Evolutionary conservation across 2,329 filamentous ascomycete genomes (phyloP).

Genomic region (Myotisia sp.): DNA sequence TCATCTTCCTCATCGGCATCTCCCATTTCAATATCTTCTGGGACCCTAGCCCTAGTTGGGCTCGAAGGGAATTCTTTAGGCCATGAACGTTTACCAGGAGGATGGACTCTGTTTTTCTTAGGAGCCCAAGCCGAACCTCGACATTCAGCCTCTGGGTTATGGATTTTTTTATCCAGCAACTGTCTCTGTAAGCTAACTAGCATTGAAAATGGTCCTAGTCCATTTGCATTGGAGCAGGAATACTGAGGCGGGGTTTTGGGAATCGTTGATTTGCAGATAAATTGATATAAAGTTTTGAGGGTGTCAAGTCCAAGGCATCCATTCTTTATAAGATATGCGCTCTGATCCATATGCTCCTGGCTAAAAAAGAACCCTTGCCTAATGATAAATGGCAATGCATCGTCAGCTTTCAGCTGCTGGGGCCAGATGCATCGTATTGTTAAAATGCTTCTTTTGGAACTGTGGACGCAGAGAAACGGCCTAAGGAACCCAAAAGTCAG

Average conservation of each 20-base stretch:
- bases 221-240: slow-evolving; percentile 5
- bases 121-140: slow-evolving; percentile 3
- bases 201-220: slow-evolving; percentile 8
- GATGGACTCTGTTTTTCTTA: slow-evolving; percentile 4
- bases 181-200: slow-evolving; percentile 7
- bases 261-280: slow-evolving; percentile 9
- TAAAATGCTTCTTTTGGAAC: slow-evolving; percentile 12
- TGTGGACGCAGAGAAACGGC: slow-evolving; percentile 10
- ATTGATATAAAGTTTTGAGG: slow-evolving; percentile 7
- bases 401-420: slow-evolving; percentile 3
- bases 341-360: slow-evolving; percentile 8
- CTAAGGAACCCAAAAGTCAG: too few relatives aligned
- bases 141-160: neutral
- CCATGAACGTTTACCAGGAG: too few relatives aligned
- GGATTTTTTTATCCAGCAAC: slow-evolving; percentile 1
- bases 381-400: slow-evolving; percentile 9
- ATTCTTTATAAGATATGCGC: slow-evolving; percentile 6
- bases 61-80: slow-evolving; percentile 1
- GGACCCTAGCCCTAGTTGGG: too few relatives aligned
- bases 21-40: neutral
- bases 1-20: slow-evolving; percentile 1
- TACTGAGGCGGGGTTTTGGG: slow-evolving; percentile 7
- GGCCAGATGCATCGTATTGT: slow-evolving; percentile 10
- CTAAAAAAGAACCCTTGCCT: slow-evolving; percentile 10
- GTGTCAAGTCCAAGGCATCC: slow-evolving; percentile 9